Conservation (phyloP, 441 rosid genomes). For the Omphalea diandra region DNA sequence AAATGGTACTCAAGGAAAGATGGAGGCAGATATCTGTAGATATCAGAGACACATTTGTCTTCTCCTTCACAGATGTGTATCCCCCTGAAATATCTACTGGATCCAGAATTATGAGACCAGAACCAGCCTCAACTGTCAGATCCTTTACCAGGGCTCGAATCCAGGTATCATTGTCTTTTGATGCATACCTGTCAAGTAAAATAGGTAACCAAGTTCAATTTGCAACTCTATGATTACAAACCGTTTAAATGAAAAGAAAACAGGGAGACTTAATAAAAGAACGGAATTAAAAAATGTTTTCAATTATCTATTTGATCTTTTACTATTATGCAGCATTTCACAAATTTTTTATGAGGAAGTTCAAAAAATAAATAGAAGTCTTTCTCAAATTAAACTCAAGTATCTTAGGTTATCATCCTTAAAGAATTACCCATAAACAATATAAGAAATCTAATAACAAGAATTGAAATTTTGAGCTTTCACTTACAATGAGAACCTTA, state of each 20-base stretch:
- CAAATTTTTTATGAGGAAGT: neutral
- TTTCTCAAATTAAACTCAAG: neutral
- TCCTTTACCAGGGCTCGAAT: slow-evolving; percentile 84
- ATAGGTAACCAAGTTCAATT: neutral
- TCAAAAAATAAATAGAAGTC: neutral
- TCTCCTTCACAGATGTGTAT: slow-evolving; percentile 89
- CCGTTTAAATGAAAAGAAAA: neutral
- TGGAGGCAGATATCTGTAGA: slow-evolving; percentile 88
- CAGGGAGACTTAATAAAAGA: neutral
- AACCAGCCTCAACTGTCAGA: slow-evolving; percentile 91
- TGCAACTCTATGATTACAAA: too few relatives aligned
- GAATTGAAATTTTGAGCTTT: neutral
- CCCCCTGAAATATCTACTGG: slow-evolving; percentile 93
- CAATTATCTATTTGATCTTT: neutral
- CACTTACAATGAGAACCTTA: neutral
- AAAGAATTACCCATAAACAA: neutral
- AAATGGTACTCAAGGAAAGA: slow-evolving; percentile 86
- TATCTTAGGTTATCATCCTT: neutral
- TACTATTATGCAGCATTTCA: neutral
- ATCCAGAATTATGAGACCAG: slow-evolving; percentile 93
- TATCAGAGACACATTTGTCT: slow-evolving; percentile 79
- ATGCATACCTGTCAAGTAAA: slow-evolving; percentile 72
- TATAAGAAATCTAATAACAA: neutral
- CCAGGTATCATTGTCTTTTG: slow-evolving; percentile 98
- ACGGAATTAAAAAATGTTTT: neutral